These are phyloP conservation scores for Ascobolus immersus DNA, from an alignment of 495 filamentous ascomycete genomes.

Conservation along the genomic window DNA sequence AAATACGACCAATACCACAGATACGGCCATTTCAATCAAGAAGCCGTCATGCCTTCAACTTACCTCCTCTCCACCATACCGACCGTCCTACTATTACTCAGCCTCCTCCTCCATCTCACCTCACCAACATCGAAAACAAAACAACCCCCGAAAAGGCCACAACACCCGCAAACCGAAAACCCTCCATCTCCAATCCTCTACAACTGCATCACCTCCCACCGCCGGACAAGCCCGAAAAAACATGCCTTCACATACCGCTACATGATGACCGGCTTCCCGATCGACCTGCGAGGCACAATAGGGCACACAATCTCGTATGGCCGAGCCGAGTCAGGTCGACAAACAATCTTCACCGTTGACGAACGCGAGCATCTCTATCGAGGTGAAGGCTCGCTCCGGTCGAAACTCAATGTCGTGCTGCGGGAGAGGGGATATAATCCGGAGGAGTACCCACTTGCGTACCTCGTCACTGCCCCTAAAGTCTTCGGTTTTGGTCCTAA, in stretches of 20 bases:
- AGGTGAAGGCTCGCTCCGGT: slow-evolving; percentile 1
- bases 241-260: slow-evolving; percentile 39
- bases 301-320: slow-evolving; percentile 27
- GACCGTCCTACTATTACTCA: no score
- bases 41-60: no score
- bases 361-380: slow-evolving; percentile 27
- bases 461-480: slow-evolving; percentile 38
- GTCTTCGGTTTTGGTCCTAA: slow-evolving; percentile 45
- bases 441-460: slow-evolving; percentile 31
- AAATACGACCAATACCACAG: no score
- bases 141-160: no score
- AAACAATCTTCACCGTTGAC: slow-evolving; percentile 22
- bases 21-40: no score
- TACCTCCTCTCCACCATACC: no score
- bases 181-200: no score
- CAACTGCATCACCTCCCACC: no score
- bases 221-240: slow-evolving; percentile 30
- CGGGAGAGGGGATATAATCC: slow-evolving; percentile 24
- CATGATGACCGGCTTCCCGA: slow-evolving; percentile 33
- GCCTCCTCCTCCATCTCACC: no score
- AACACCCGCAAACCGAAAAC: no score
- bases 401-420: slow-evolving; percentile 34
- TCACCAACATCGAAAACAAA: no score
- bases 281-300: slow-evolving; percentile 27
- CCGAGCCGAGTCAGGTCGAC: background rate